A percentile compares a stretch with the other conserved stretches of the same genome.
Conservation (phyloP, 1,284 basidiomycete genomes). For the Pseudozyma pruni region DNA sequence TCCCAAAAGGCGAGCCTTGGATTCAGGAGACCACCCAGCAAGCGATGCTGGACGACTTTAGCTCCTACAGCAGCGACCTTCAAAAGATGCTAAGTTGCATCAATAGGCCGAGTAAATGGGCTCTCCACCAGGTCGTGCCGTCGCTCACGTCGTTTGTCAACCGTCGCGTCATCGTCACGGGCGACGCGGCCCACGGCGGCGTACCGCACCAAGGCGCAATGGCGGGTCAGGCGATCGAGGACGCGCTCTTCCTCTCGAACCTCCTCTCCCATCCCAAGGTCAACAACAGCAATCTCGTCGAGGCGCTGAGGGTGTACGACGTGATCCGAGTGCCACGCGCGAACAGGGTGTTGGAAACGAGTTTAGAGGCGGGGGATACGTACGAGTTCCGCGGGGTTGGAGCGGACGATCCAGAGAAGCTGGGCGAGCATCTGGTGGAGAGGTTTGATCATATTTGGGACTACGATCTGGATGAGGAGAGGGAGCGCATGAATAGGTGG, state of each 20-base stretch:
- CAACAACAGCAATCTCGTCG: constrained; percentile 71
- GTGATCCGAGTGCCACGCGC: constrained; percentile 55
- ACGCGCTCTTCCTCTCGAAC: constrained; percentile 72
- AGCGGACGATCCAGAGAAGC: constrained; percentile 16
- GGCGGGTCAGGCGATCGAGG: constrained; percentile 76
- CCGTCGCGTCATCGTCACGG: constrained; percentile 72
- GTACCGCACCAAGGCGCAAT: constrained; percentile 75
- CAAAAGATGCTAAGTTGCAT: constrained; percentile 70
- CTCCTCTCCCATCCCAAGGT: constrained; percentile 72
- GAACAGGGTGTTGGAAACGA: constrained; percentile 51
- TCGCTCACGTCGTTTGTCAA: constrained; percentile 71
- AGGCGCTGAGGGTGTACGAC: constrained; percentile 66
- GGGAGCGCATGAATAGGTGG: constrained; percentile 22
- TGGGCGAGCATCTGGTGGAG: constrained; percentile 27
- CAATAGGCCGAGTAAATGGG: constrained; percentile 74
- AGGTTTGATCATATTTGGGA: constrained; percentile 45
- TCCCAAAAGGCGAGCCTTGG: constrained; percentile 69
- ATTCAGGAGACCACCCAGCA: constrained; percentile 70
- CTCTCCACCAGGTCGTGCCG: constrained; percentile 73
- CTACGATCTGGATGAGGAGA: constrained; percentile 35
- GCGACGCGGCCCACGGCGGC: constrained; percentile 76
- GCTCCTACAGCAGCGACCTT: constrained; percentile 72
- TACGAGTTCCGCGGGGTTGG: constrained; percentile 45
- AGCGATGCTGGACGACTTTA: constrained; percentile 71
- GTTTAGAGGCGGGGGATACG: constrained; percentile 50